Evolutionary conservation across 352 stramenopile species (phyloP), one percentile per base, ranked within the genome.

Genomic region (Globisporangium carolinianum): DNA sequence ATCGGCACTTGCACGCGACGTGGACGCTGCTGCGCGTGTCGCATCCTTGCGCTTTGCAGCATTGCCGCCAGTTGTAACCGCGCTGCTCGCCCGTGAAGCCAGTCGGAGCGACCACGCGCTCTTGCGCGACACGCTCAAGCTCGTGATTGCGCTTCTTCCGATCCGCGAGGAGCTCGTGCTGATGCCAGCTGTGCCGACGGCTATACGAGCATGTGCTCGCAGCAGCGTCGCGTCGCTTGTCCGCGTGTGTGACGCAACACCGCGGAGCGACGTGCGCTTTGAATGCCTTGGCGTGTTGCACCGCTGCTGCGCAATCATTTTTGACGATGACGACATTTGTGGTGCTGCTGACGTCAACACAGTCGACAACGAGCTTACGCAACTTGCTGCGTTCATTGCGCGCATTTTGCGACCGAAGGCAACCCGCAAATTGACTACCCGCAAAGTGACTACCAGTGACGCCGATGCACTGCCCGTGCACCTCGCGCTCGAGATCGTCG

Each of bases 261-360:
- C 65, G 45, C 77, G 71, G 10, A 66, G 68, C 45, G 71, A 86
- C 38, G 45, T 87, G 35, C 73, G 77, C 0, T 70, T 75, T 42
- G 79, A 89, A 18, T 86, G 75, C 51, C 61, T 89, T 0, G 66
- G 68, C 6, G 75, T 86, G 9, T 71, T 89, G 18, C 69, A 75
- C 43, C 71, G 75, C 15, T 72, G 66, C 50, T 82, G 75, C 50
- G 67, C 66, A 8, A 62, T 86, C 32, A 62, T 75, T 38, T 66
- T 77, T 54, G 61, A 32, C 24, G 24, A 32, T 32, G 24, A 32
- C 24, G 24, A 3, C 24, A 32, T 32, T 32, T 32, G 24, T 32
- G 24, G 24, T 32, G 24, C 24, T 32, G 24, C 24, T 32, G 11
- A 12, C 39, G 39, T 43, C 39, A 14, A 1, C 7, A 8, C 11